Evolutionary conservation across 345 rosid genomes (phyloP).

Genomic region (Conringia planisiliqua): DNA sequence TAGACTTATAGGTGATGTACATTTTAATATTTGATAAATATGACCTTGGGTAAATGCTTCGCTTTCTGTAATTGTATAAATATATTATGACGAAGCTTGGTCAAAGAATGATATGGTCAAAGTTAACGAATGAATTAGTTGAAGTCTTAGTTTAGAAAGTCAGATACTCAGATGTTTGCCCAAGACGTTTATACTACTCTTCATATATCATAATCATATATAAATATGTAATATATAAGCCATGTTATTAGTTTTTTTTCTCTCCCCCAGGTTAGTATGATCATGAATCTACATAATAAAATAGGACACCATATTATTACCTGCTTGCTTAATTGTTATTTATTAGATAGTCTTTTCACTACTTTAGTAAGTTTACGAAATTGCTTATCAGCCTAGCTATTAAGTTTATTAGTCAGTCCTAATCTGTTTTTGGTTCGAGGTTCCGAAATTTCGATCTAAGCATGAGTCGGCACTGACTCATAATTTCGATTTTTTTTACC

Average conservation of each 20-base stretch:
- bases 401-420: too few relatives aligned
- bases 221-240: neutral
- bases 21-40: neutral
- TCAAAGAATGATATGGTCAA: constrained; percentile 13
- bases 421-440: neutral
- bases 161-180: constrained; percentile 2
- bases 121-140: constrained; percentile 25
- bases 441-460: neutral
- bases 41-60: neutral
- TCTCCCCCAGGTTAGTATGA: too few relatives aligned
- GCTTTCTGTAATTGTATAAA: neutral
- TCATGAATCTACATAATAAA: neutral
- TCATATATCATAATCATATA: neutral
- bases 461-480: neutral
- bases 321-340: neutral
- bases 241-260: too few relatives aligned
- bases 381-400: too few relatives aligned
- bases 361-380: neutral
- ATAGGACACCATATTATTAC: neutral
- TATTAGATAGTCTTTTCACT: neutral
- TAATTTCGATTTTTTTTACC: too few relatives aligned
- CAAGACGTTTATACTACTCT: neutral
- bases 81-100: neutral
- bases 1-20: neutral
- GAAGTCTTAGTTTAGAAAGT: constrained; percentile 26